Percentiles rank a stretch among this genome's conserved stretches.
Evolutionary conservation across 1,284 basidiomycete species (phyloP).

Genomic region (Gymnopus androsaceus): DNA sequence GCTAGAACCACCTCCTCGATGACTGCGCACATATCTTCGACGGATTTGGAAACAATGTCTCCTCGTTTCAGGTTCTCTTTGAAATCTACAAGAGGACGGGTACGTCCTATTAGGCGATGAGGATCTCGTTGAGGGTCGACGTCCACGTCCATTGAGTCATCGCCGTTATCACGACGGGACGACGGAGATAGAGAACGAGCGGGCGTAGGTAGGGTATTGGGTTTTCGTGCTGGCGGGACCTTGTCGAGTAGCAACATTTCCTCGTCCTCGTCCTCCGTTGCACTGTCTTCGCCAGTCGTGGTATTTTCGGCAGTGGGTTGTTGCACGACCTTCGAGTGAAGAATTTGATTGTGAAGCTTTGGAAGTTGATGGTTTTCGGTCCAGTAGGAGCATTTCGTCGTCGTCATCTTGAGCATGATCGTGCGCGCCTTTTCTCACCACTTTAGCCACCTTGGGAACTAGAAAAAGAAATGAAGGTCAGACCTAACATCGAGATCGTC

Average conservation of each 20-base stretch:
- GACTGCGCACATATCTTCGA: constrained; percentile 73
- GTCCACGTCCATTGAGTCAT: constrained; percentile 13
- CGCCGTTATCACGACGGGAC: background rate
- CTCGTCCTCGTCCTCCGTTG: constrained; percentile 39
- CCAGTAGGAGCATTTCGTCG: constrained; percentile 60
- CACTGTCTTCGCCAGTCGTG: constrained; percentile 41
- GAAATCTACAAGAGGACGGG: constrained; percentile 78
- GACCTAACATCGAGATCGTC: background rate
- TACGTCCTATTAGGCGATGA: constrained; percentile 72
- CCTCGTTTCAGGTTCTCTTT: constrained; percentile 65
- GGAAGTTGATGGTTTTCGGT: constrained; percentile 42
- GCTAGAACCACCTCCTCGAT: constrained; percentile 69
- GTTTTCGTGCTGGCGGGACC: constrained; percentile 17
- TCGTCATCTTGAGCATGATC: constrained; percentile 62
- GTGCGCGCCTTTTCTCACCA: constrained; percentile 58
- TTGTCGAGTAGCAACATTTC: constrained; percentile 29
- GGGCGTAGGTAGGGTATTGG: constrained; percentile 46
- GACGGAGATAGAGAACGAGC: constrained; percentile 48
- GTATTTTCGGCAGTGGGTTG: constrained; percentile 33
- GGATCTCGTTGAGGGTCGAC: constrained; percentile 43
- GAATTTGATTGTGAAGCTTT: constrained; percentile 23
- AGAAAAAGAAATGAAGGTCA: background rate
- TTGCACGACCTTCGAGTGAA: constrained; percentile 13
- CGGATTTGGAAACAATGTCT: constrained; percentile 80
- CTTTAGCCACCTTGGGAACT: constrained; percentile 61